phyloP scores from a whole-genome alignment of 176 grass and related monocot genomes.

The Elaeis guineensis region DNA sequence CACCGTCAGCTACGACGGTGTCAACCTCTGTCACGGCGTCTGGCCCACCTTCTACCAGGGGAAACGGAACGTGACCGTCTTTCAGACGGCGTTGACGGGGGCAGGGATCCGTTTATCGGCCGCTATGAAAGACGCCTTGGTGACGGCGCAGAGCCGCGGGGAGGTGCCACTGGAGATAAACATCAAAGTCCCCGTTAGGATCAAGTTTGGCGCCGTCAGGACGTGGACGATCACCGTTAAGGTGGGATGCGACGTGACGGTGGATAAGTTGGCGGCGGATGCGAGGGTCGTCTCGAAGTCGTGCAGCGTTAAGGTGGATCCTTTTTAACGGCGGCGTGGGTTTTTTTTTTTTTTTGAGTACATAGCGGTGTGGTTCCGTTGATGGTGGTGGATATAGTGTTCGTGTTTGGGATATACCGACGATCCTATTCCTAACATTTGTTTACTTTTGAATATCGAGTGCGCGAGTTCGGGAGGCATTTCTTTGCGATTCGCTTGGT shows the following conservation, averaged over 20 bases:
- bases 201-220: conserved; percentile 36
- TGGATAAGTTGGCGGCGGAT: conserved; percentile 39
- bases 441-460: too few species aligned
- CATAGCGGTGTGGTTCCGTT: too few species aligned
- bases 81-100: conserved; percentile 34
- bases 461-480: too few species aligned
- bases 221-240: conserved; percentile 48
- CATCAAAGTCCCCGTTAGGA: conserved; percentile 41
- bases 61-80: conserved; percentile 41
- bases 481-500: too few species aligned
- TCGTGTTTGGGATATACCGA: too few species aligned
- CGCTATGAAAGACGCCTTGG: conserved; percentile 27
- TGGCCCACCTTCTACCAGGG: conserved; percentile 60
- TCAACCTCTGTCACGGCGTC: conserved; percentile 26
- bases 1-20: conserved; percentile 31
- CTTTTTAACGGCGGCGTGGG: too few species aligned
- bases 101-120: conserved; percentile 35
- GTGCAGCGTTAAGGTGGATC: conserved; percentile 35
- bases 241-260: conserved; percentile 32
- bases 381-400: too few species aligned
- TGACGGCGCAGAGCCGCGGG: conserved; percentile 29
- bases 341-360: too few species aligned
- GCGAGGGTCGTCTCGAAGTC: conserved; percentile 39
- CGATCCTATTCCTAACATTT: too few species aligned
- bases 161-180: conserved; percentile 49